Evolutionary conservation across 2,329 filamentous ascomycete genomes (phyloP), one percentile per base, ranked within the genome.

Genomic region (Pseudogymnoascus sp.): DNA sequence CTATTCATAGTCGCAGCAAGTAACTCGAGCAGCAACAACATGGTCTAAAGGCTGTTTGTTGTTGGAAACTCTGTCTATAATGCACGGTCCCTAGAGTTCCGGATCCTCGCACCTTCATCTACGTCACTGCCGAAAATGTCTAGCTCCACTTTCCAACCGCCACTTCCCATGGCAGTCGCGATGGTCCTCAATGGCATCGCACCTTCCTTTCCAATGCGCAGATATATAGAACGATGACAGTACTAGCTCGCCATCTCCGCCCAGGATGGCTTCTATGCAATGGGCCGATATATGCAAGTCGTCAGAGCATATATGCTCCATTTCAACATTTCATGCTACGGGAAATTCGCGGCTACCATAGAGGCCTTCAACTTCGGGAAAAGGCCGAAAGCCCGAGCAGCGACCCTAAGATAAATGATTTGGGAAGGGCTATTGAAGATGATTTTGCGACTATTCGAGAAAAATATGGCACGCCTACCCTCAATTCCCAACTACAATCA

Each of bases 361-460:
- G 21, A 3, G 18, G n/a, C 39, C 30, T 18, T 34, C 28, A 58
- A 59, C 35, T 59, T 23, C 23, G 38, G 34, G 34, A 63, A 39
- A 59, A 62, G 21, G 48, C 61, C 28, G 60, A 63, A 26, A 63
- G 41, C 34, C 56, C 59, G 9, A 59, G 60, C 52, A 61, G 61
- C 68, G 79, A 82, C 64, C 77, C 78, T 15, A 78, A 77, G 57
- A 69, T 82, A 34, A 74, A 76, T 59, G 73, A 78, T 57, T 67
- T 82, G 39, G 82, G 79, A 21, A 75, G 74, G 37, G 70, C 76
- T 0, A 82, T 86, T 64, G 73, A 78, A 64, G 81, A 86, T 70
- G 80, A 86, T 65, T 88, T 82, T 70, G 82, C 84, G 5, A 73
- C 75, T 5, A 74, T 88, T 57, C 76, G 79, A 55, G 75, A 80